Base-by-base conservation (phyloP, 371 early-diverging fungal genomes). In the Thermomucor indicae-seudaticae region DNA sequence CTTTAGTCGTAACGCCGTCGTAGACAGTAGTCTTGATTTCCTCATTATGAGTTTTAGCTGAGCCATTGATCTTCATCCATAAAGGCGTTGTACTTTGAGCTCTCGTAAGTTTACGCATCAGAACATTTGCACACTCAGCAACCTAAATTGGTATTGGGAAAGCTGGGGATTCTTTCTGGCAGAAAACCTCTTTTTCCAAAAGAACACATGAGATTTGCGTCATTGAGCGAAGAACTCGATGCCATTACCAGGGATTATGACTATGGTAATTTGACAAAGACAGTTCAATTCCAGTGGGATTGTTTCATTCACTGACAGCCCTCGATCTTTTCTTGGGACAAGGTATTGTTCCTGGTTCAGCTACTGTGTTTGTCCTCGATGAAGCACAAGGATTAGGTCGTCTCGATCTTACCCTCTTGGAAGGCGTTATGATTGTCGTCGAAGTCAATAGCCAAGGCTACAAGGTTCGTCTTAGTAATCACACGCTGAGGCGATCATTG, bases 271-370 rank as follows among this genome's bases (percentile, higher is more conserved):
- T n/a, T n/a, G n/a, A n/a, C n/a, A n/a, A n/a, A n/a, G n/a, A n/a
- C n/a, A n/a, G n/a, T n/a, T n/a, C n/a, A n/a, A n/a, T n/a, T n/a
- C n/a, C n/a, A n/a, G 28, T 4, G 10, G 32, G 10, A 37, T 3
- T 37, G 37, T 37, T 5, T 37, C 37, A 5, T 16, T 11, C 2
- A 16, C n/a, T n/a, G 11, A 30, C 44, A 43, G 29, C 28, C 8
- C 24, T 3, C 29, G n/a, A 8, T 27, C 14, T 6, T 34, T 12
- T 49, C 35, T 35, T 4, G 25, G 6, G 6, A 37, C 37, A 17
- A 51, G 43, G 43, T 23, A 70, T 70, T 39, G 71, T 70, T 7
- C 71, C 71, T 6, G 71, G 71, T n/a, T 70, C 71, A 30, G 67
- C 67, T 10, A 62, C 71, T 11, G 58, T 67, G 8, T 70, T 70